A percentile compares a stretch with the other conserved stretches of the same genome.
Evolutionary conservation across 352 stramenopile genomes (phyloP).

Genomic region (Globisporangium paddicum): DNA sequence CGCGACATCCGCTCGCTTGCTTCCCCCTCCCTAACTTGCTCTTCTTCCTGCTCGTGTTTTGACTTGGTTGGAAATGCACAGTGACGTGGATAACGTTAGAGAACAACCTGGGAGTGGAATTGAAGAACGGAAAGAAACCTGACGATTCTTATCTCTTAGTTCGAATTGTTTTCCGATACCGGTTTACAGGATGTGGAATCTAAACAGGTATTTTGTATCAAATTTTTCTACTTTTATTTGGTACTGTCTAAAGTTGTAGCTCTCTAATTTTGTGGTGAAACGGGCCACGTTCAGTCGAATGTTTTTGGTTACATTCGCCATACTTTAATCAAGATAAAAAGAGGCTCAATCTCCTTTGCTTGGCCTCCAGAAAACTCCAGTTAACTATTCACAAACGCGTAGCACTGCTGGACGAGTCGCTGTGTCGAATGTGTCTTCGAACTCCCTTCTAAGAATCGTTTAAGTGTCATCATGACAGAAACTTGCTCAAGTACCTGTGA

Average conservation of each 20-base stretch:
- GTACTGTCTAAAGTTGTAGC: not conserved
- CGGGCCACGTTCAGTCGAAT: not conserved
- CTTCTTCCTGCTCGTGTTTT: not conserved
- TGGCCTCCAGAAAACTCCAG: no score
- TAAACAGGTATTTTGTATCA: not conserved
- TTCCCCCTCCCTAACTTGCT: not conserved
- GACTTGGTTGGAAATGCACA: not conserved
- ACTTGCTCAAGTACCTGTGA: no score
- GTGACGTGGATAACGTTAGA: not conserved
- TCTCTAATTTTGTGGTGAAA: not conserved
- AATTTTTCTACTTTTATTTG: not conserved
- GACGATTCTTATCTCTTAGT: not conserved
- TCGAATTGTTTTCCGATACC: not conserved
- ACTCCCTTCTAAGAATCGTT: no score
- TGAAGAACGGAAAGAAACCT: no score
- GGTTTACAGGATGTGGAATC: not conserved
- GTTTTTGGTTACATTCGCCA: not conserved
- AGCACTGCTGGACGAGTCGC: no score
- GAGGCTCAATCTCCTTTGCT: no score
- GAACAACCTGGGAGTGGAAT: not conserved
- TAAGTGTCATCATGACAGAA: no score
- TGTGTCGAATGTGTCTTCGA: no score
- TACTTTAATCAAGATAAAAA: not conserved
- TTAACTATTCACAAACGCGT: no score
- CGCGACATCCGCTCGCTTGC: slow-evolving; percentile 26